phyloP scores from a whole-genome alignment of 2,329 filamentous ascomycete genomes.

The Diaporthe sp. region DNA sequence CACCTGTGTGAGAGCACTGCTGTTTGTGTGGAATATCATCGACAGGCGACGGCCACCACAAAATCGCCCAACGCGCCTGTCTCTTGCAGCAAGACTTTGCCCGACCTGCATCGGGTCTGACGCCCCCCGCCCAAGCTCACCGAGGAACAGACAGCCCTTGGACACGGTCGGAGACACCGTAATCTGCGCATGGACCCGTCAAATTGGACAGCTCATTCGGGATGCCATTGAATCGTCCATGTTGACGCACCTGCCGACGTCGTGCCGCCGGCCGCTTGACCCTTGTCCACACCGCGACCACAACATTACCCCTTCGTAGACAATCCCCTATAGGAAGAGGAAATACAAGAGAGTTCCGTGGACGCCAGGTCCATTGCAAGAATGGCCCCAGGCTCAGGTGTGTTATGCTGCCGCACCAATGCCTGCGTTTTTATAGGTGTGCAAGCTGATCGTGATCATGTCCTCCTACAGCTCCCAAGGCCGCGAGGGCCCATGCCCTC shows the following conservation, averaged over 20 bases:
- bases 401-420: constrained; percentile 17
- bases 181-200: constrained; percentile 22
- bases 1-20: constrained; percentile 6
- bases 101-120: constrained; percentile 5
- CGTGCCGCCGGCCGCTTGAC: constrained; percentile 30
- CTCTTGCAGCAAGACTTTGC: constrained; percentile 19
- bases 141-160: constrained; percentile 6
- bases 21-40: constrained; percentile 30
- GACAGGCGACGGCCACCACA: constrained; percentile 16
- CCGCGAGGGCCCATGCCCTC: constrained; percentile 26
- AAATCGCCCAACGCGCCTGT: constrained; percentile 22
- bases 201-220: constrained; percentile 30
- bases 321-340: constrained; percentile 1
- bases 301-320: constrained; percentile 5
- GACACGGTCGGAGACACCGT: constrained; percentile 19
- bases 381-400: constrained; percentile 35
- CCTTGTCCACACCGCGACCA: neutral
- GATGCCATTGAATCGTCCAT: constrained; percentile 31
- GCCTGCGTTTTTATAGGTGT: neutral
- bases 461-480: constrained; percentile 29
- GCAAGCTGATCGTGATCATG: constrained; percentile 27
- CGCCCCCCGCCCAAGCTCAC: constrained; percentile 13
- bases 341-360: constrained; percentile 6
- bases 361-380: constrained; percentile 32
- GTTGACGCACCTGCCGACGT: constrained; percentile 34